phyloP scores from a whole-genome alignment of 192 early-diverging fungal genomes.

The Coemansia sp. region DNA sequence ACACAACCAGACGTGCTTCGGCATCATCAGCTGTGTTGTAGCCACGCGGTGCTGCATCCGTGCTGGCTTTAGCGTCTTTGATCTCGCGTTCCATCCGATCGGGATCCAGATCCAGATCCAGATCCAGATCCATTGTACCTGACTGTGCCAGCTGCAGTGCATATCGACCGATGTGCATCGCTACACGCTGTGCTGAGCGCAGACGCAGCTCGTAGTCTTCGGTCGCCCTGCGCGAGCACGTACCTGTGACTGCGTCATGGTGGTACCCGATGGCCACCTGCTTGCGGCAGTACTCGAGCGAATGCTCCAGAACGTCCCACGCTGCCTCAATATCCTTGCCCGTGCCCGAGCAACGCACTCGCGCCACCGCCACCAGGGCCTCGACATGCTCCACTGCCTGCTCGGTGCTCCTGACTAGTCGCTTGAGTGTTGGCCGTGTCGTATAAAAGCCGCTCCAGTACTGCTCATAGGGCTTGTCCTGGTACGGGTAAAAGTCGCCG shows the following conservation, averaged over 20 bases:
- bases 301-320: constrained; percentile 21
- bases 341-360: not conserved
- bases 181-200: constrained; percentile 14
- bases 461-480: constrained; percentile 53
- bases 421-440: constrained; percentile 39
- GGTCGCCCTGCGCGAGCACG: constrained; percentile 24
- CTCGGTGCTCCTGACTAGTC: constrained; percentile 40
- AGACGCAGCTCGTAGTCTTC: constrained; percentile 36
- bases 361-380: constrained; percentile 27
- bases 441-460: constrained; percentile 49
- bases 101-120: not conserved
- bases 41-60: not conserved
- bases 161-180: constrained; percentile 10
- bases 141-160: constrained; percentile 3
- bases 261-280: constrained; percentile 54
- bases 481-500: constrained; percentile 50
- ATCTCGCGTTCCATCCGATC: not conserved
- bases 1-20: not conserved
- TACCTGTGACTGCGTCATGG: constrained; percentile 51
- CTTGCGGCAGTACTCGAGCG: constrained; percentile 39
- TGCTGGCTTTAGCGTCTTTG: not conserved
- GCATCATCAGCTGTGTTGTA: constrained; percentile 17
- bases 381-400: constrained; percentile 46
- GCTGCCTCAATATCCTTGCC: not conserved
- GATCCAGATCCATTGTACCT: not conserved